A percentile compares a stretch with the other conserved stretches of the same genome.
phyloP scores from a whole-genome alignment of 345 rosid species.

The Ceriops decandra region DNA sequence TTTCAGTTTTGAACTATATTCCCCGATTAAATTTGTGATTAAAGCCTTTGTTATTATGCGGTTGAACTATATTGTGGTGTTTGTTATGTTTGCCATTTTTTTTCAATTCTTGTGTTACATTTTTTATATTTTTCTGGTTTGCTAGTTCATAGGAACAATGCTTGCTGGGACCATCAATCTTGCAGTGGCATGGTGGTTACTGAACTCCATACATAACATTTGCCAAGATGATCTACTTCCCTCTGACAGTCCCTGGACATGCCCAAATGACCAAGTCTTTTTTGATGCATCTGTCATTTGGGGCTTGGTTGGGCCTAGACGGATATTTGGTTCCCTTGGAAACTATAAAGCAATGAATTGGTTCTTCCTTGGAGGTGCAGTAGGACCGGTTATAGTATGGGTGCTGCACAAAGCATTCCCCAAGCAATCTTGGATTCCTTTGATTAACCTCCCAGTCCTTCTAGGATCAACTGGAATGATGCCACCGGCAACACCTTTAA shows the following conservation, averaged over 20 bases:
- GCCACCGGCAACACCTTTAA: constrained; percentile 80
- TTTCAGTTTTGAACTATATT: background rate
- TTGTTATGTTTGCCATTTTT: no score
- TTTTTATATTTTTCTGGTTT: background rate
- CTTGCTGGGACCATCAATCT: constrained; percentile 80
- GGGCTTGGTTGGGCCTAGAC: constrained; percentile 81
- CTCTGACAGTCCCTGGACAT: constrained; percentile 76
- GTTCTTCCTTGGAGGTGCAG: constrained; percentile 80
- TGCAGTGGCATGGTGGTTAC: constrained; percentile 82
- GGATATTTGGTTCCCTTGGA: constrained; percentile 70
- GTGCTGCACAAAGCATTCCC: constrained; percentile 71
- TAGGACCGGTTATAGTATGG: constrained; percentile 77
- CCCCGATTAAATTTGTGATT: background rate
- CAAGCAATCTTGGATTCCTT: constrained; percentile 70
- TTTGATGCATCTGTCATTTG: constrained; percentile 90
- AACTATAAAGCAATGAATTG: constrained; percentile 73
- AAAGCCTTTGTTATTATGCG: background rate
- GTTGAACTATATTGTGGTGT: no score
- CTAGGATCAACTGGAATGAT: constrained; percentile 73
- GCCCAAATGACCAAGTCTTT: constrained; percentile 80
- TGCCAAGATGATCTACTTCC: constrained; percentile 81
- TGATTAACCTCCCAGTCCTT: constrained; percentile 83
- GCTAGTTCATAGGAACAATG: constrained; percentile 73
- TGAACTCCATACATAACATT: constrained; percentile 61
- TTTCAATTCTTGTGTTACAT: no score